Conservation (phyloP, 208 protist species). For the Leishmania gerbilli region DNA sequence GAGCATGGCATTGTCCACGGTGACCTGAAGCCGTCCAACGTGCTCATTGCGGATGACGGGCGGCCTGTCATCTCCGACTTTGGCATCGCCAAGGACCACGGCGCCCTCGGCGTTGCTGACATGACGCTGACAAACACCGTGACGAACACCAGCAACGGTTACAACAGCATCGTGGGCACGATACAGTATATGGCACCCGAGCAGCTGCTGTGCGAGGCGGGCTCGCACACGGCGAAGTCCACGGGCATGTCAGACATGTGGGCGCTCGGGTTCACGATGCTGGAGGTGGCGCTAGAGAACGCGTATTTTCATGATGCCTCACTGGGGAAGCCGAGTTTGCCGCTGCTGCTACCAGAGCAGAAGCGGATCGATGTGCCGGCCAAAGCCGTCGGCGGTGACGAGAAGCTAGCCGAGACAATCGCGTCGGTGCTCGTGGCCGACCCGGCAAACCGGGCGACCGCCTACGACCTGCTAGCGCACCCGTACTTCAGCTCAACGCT, state of each 20-base stretch:
- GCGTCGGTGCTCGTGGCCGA: slow-evolving; percentile 38
- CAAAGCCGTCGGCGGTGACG: slow-evolving; percentile 53
- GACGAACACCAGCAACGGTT: slow-evolving; percentile 22
- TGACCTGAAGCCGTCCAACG: slow-evolving; percentile 79
- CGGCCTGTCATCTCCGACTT: slow-evolving; percentile 81
- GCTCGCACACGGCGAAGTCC: slow-evolving; percentile 16
- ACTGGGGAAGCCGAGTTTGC: slow-evolving; percentile 34
- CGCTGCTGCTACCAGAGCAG: slow-evolving; percentile 36
- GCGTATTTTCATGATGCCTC: slow-evolving; percentile 45
- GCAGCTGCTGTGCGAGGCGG: slow-evolving; percentile 37
- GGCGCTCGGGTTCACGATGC: slow-evolving; percentile 60
- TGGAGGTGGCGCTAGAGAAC: slow-evolving; percentile 57
- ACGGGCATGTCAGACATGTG: slow-evolving; percentile 63
- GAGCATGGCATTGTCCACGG: slow-evolving; percentile 76
- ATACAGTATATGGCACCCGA: slow-evolving; percentile 70
- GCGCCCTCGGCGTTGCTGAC: slow-evolving; percentile 38
- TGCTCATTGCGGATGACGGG: slow-evolving; percentile 69
- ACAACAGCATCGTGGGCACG: slow-evolving; percentile 32
- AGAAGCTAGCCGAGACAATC: slow-evolving; percentile 62
- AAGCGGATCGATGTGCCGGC: slow-evolving; percentile 42
- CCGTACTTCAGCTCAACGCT: slow-evolving; percentile 65
- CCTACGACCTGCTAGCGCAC: slow-evolving; percentile 57
- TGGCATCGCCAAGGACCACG: slow-evolving; percentile 67
- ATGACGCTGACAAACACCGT: slow-evolving; percentile 42
- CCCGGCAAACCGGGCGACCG: slow-evolving; percentile 33